Evolutionary conservation across 306 rosid species (phyloP).

Genomic region (Vigna hirtella): DNA sequence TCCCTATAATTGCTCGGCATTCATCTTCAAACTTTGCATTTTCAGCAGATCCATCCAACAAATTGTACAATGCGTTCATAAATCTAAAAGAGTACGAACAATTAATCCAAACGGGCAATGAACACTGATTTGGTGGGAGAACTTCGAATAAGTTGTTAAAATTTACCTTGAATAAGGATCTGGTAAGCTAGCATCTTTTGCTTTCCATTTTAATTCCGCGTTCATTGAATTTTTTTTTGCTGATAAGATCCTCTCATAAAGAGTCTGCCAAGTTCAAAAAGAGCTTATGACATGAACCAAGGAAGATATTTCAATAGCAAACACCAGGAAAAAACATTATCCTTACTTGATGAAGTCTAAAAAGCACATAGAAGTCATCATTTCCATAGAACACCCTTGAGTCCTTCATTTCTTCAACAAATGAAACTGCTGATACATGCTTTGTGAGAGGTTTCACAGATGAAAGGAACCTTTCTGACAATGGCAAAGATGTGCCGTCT

Average conservation of each 20-base stretch:
- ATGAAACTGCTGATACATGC: conserved; percentile 63
- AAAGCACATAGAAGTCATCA: conserved; percentile 88
- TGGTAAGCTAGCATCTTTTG: conserved; percentile 63
- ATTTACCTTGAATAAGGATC: conserved; percentile 79
- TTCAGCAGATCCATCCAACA: conserved; percentile 92
- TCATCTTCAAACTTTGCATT: conserved; percentile 97
- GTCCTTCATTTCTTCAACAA: conserved; percentile 62
- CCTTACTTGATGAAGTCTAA: conserved; percentile 96
- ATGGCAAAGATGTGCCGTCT: conserved; percentile 67
- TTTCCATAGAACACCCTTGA: conserved; percentile 85
- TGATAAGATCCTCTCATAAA: conserved; percentile 86
- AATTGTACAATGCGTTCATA: conserved; percentile 77
- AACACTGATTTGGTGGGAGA: not conserved
- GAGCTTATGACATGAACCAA: conserved; percentile 35
- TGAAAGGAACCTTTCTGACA: conserved; percentile 75
- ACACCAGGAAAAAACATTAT: conserved; percentile 33
- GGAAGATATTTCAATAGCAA: not conserved
- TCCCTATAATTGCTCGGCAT: conserved; percentile 91
- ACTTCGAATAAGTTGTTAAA: conserved; percentile 25
- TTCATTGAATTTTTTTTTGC: conserved; percentile 78
- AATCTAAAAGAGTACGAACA: conserved; percentile 59
- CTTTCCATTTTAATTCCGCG: conserved; percentile 77
- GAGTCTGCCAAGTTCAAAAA: conserved; percentile 66
- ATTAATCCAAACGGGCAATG: not conserved
- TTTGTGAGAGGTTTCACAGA: conserved; percentile 90